Evolutionary conservation across 495 filamentous ascomycete species (phyloP).

Genomic region (Penicillium paradoxum): DNA sequence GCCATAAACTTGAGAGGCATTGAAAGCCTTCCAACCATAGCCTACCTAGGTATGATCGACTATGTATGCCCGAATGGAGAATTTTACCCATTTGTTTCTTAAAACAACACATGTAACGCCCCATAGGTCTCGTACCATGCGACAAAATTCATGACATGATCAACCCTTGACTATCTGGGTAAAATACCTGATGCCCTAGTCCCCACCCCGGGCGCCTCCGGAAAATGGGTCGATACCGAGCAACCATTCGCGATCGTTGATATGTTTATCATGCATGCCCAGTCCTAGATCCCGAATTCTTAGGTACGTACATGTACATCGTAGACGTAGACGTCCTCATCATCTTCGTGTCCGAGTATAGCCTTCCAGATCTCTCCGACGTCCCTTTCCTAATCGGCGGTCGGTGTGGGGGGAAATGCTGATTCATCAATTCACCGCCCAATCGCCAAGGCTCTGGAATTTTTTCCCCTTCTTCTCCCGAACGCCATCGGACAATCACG

Average conservation of each 20-base stretch:
- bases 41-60: conserved; percentile 5
- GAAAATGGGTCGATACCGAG: conserved; percentile 7
- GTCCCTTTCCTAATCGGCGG: conserved; percentile 6
- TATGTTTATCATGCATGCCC: not conserved
- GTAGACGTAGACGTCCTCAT: not conserved
- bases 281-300: not conserved
- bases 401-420: conserved; percentile 18
- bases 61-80: conserved; percentile 7
- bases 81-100: not conserved
- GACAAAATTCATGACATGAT: not conserved
- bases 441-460: conserved; percentile 5
- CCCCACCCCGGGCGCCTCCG: conserved; percentile 8
- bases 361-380: conserved; percentile 7
- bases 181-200: not conserved
- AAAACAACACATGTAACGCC: not conserved
- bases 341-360: not conserved
- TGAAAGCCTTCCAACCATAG: conserved; percentile 2
- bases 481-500: not conserved
- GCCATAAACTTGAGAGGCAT: not conserved
- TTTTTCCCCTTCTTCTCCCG: conserved; percentile 13
- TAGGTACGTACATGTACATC: not conserved
- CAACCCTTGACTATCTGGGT: not conserved
- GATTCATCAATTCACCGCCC: conserved; percentile 26
- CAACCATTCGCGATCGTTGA: conserved; percentile 10
- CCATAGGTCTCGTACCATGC: not conserved